Base-by-base conservation (phyloP, 345 rosid genomes). In the Sonneratia alba region DNA sequence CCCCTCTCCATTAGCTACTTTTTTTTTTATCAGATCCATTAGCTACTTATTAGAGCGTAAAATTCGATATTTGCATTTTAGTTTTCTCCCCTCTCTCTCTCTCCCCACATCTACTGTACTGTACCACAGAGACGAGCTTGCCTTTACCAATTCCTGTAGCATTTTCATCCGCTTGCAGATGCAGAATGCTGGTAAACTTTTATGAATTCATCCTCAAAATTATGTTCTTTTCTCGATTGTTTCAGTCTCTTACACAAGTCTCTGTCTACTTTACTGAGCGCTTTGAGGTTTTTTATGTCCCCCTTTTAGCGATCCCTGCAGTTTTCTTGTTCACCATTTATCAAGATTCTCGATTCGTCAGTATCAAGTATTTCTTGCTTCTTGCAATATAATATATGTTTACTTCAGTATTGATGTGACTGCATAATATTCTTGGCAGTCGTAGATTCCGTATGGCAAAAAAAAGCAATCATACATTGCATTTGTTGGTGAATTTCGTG, bases 101-200 rank as follows among this genome's bases (percentile, higher is more conserved):
- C 61, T 19, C 24, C 18, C 61, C 6, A 16, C 55, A 55, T 55
- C 61, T 24, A 22, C 32, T n/a, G 13, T 24, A 22, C 32, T n/a
- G 13, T 22, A 22, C 32, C 32, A 21, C 63, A 21, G 62, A 48
- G 53, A 53, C 3, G 22, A 53, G 14, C 2, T 0, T 22, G 63
- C 63, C 63, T 57, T 57, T 57, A 57, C 63, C 34, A 57, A 22
- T n/a, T n/a, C 63, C 14, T 22, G 24, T 22, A 4, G 1, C 34
- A 3, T 22, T 9, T 11, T 57, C 63, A 7, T 57, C 14, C 63
- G 3, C 34, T 10, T 15, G 63, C 32, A n/a, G 63, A 7, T 57
- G 63, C 63, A n/a, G 63, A 57, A 57, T 57, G 63, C 11, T n/a
- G 63, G 63, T 57, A 57, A 22, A n/a, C 34, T 57, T 57, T 32